These are phyloP conservation scores for Gilbertella persicaria DNA, from an alignment of 371 early-diverging fungal species.

Conservation along the genomic window DNA sequence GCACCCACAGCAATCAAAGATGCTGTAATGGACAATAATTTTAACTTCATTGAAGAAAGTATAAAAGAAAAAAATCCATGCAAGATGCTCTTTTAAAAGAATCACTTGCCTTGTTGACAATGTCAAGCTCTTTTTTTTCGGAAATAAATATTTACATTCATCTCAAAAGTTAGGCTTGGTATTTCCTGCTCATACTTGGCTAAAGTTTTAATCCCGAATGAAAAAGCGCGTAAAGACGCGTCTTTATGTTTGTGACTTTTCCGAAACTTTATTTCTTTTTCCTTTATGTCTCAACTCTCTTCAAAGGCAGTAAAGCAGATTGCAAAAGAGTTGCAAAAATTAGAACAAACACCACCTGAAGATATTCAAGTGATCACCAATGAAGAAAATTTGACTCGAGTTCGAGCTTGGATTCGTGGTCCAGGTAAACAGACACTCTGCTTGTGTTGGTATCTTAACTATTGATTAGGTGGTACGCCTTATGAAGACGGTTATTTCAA, in stretches of 20 bases:
- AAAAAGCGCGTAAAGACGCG: background rate
- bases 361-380: conserved; percentile 74
- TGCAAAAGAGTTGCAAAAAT: conserved; percentile 61
- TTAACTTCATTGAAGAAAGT: too few relatives aligned
- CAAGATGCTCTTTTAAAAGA: background rate
- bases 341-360: conserved; percentile 68
- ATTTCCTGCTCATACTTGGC: background rate
- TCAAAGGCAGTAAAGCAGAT: conserved; percentile 34
- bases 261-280: background rate
- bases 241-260: background rate
- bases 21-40: too few relatives aligned
- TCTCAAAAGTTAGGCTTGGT: background rate
- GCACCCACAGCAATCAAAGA: too few relatives aligned
- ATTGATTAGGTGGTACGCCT: conserved; percentile 66
- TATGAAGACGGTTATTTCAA: conserved; percentile 78
- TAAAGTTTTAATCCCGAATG: background rate
- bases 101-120: background rate
- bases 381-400: conserved; percentile 72
- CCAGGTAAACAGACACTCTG: conserved; percentile 60
- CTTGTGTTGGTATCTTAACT: background rate
- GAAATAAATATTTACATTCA: background rate
- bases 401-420: conserved; percentile 85
- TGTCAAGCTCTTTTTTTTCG: background rate
- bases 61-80: background rate
- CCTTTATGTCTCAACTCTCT: conserved; percentile 1